Conservation (phyloP, 2,329 filamentous ascomycete genomes). For the Teratosphaeria gauchensis region DNA sequence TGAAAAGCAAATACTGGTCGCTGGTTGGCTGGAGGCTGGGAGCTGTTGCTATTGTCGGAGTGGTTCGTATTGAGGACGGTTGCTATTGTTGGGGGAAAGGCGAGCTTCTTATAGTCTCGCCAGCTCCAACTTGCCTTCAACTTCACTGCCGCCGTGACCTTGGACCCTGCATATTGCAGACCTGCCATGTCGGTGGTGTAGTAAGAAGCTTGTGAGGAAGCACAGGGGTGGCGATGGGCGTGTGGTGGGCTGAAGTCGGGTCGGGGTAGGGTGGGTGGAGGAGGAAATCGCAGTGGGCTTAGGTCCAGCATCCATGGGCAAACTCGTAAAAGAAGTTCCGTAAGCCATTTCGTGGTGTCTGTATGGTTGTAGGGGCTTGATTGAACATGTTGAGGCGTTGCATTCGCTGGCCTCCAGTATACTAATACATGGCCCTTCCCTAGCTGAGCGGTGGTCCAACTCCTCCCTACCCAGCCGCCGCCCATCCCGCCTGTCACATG, state of each 20-base stretch:
- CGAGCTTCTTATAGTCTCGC: conserved; percentile 1
- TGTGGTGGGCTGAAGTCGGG: background rate
- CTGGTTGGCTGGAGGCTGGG: background rate
- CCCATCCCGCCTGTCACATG: background rate
- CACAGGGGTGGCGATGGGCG: background rate
- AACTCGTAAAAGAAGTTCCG: background rate
- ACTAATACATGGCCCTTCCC: background rate
- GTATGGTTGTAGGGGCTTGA: background rate
- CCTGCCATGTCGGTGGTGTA: background rate
- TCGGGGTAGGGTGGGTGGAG: background rate
- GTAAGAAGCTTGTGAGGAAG: background rate
- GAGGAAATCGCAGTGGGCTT: background rate
- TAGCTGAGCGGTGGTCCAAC: background rate
- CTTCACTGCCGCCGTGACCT: background rate
- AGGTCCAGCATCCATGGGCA: background rate
- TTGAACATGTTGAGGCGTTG: background rate
- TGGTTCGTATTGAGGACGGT: background rate
- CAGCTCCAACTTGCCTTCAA: background rate
- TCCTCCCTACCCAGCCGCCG: background rate
- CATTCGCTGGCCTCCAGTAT: background rate
- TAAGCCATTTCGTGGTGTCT: background rate
- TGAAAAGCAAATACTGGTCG: background rate
- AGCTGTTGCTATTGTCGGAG: background rate
- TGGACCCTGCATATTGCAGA: background rate
- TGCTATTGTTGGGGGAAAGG: conserved; percentile 5